These are phyloP conservation scores for Candida succiphila DNA, from an alignment of 805 yeast species.

Conservation along the genomic window DNA sequence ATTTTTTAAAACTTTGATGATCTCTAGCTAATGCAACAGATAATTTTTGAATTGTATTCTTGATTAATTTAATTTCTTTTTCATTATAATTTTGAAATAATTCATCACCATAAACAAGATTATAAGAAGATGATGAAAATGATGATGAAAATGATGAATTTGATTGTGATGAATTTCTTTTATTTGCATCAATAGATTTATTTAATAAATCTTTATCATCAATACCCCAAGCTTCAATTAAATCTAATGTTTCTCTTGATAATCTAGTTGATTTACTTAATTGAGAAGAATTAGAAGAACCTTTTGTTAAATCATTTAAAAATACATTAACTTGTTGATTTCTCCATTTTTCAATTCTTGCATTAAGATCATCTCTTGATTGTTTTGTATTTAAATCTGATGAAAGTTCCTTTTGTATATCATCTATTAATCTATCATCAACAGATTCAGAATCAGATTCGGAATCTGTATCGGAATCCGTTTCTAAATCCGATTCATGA, in stretches of 20 bases:
- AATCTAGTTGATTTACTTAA: neutral
- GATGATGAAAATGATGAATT: neutral
- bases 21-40: slow-evolving; percentile 2
- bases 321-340: slow-evolving; percentile 16
- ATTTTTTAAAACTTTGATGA: neutral
- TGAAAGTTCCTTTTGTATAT: slow-evolving; percentile 13
- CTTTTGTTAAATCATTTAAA: slow-evolving; percentile 9
- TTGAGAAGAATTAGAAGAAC: neutral
- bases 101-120: slow-evolving; percentile 12
- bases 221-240: slow-evolving; percentile 22
- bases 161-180: neutral
- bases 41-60: slow-evolving; percentile 9
- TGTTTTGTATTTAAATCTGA: slow-evolving; percentile 4
- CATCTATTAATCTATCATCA: slow-evolving; percentile 19
- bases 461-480: no score
- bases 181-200: neutral
- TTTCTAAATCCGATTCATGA: slow-evolving; percentile 6
- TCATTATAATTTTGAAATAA: slow-evolving; percentile 10
- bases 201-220: slow-evolving; percentile 9
- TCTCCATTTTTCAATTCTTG: slow-evolving; percentile 21
- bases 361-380: slow-evolving; percentile 15
- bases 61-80: slow-evolving; percentile 13
- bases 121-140: neutral
- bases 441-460: slow-evolving; percentile 11
- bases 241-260: slow-evolving; percentile 9